Percentiles rank a stretch among this genome's conserved stretches.
phyloP scores from a whole-genome alignment of 2,329 filamentous ascomycete species.

The Zasmidium citrigriseum region DNA sequence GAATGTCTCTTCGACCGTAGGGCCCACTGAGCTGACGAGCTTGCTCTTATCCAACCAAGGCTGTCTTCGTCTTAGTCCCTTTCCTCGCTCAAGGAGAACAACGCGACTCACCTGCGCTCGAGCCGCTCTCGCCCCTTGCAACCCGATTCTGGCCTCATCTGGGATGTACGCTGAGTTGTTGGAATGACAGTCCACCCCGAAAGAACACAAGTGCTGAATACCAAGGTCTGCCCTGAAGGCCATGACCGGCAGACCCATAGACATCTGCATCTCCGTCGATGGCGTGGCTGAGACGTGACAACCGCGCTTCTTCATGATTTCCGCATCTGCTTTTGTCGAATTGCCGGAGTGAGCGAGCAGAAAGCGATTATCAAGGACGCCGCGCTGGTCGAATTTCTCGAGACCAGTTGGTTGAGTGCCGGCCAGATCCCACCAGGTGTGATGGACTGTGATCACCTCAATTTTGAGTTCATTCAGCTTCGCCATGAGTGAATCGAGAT shows the following conservation, averaged over 20 bases:
- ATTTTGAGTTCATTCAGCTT: slow-evolving; percentile 39
- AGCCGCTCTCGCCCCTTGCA: background rate
- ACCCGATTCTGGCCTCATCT: background rate
- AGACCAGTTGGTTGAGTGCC: slow-evolving; percentile 15
- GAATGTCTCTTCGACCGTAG: background rate
- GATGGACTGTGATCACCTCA: slow-evolving; percentile 47
- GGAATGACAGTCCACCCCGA: slow-evolving; percentile 40
- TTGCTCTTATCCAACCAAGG: background rate
- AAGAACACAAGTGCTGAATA: slow-evolving; percentile 14
- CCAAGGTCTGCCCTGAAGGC: slow-evolving; percentile 30
- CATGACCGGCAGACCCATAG: slow-evolving; percentile 39
- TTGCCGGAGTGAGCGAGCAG: slow-evolving; percentile 46
- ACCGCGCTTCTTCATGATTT: slow-evolving; percentile 36
- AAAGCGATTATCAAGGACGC: slow-evolving; percentile 44
- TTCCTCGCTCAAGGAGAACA: background rate
- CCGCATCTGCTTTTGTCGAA: slow-evolving; percentile 36
- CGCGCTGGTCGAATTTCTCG: slow-evolving; percentile 35
- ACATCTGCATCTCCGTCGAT: slow-evolving; percentile 55
- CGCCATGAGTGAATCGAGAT: slow-evolving; percentile 40
- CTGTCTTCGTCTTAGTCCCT: background rate
- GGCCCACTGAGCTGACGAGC: background rate
- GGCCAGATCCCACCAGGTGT: slow-evolving; percentile 8
- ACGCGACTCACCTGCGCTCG: background rate
- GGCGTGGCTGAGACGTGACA: slow-evolving; percentile 49
- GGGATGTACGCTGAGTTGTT: background rate